phyloP scores from a whole-genome alignment of 2,329 filamentous ascomycete genomes.

The Ophiocordyceps camponoti-leonardi region DNA sequence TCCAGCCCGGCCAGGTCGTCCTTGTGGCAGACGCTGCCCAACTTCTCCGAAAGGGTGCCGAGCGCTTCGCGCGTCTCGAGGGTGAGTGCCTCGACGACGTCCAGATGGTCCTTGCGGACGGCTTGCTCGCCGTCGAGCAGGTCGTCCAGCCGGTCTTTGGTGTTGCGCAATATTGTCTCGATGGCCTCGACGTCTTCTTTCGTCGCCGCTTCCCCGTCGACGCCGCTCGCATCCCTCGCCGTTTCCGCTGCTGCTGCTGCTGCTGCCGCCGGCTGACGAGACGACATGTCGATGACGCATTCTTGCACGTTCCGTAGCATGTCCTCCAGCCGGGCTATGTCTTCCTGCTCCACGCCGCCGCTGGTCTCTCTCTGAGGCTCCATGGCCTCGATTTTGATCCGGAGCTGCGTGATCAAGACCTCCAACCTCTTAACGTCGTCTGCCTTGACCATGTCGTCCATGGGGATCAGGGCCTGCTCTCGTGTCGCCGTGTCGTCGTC shows the following conservation, averaged over 20 bases:
- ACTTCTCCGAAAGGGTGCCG: constrained; percentile 43
- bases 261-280: constrained; percentile 10
- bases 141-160: constrained; percentile 76
- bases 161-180: constrained; percentile 77
- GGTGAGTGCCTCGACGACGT: constrained; percentile 47
- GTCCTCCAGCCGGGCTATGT: constrained; percentile 37
- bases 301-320: constrained; percentile 30
- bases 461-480: constrained; percentile 14
- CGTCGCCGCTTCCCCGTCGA: constrained; percentile 20
- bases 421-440: constrained; percentile 79
- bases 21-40: constrained; percentile 58
- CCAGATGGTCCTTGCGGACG: constrained; percentile 48
- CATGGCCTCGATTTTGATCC: constrained; percentile 58
- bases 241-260: constrained; percentile 2
- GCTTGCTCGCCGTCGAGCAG: constrained; percentile 54
- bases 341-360: constrained; percentile 27
- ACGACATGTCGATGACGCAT: constrained; percentile 26
- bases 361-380: constrained; percentile 13
- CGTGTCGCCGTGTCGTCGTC: constrained; percentile 5
- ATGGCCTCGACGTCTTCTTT: constrained; percentile 80
- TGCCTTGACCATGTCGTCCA: constrained; percentile 36
- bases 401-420: constrained; percentile 62
- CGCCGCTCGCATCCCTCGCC: constrained; percentile 5
- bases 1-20: constrained; percentile 66
- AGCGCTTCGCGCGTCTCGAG: constrained; percentile 62